phyloP scores from a whole-genome alignment of 1,284 basidiomycete genomes.

The Cerioporus squamosus region DNA sequence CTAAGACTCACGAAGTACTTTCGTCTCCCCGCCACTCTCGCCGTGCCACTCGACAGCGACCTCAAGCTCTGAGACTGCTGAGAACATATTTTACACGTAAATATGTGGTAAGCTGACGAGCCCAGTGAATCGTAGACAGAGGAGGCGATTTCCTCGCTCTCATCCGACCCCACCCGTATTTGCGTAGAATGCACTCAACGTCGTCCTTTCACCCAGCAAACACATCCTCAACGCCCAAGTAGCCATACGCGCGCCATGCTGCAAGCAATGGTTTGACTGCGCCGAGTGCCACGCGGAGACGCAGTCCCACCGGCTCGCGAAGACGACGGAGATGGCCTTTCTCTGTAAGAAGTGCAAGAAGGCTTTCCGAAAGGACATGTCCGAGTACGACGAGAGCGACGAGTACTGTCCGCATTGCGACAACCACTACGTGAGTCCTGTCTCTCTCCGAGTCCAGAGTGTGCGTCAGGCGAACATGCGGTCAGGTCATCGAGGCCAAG shows the following conservation, averaged over 20 bases:
- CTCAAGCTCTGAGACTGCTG: neutral
- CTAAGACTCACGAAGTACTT: too few species aligned
- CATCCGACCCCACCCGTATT: too few species aligned
- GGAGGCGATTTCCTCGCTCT: neutral
- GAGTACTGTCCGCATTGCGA: constrained; percentile 99
- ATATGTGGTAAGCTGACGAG: too few species aligned
- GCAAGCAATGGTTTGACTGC: constrained; percentile 96
- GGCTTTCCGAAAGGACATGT: constrained; percentile 96
- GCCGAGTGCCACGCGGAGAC: constrained; percentile 91
- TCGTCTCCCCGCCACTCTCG: too few species aligned
- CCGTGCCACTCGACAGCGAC: neutral
- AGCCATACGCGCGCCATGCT: constrained; percentile 92
- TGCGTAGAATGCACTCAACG: neutral
- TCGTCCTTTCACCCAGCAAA: constrained; percentile 58
- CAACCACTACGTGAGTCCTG: constrained; percentile 86
- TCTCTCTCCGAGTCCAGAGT: too few species aligned
- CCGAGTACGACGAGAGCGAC: constrained; percentile 90
- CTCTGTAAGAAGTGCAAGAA: constrained; percentile 98
- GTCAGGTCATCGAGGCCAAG: constrained; percentile 91
- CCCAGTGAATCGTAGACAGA: neutral
- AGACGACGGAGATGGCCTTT: constrained; percentile 91
- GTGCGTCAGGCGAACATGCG: neutral
- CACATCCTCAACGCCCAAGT: constrained; percentile 89
- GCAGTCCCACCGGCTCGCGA: constrained; percentile 75
- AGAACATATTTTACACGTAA: too few species aligned